Percentiles rank a stretch among this genome's conserved stretches.
Conservation (phyloP, 305 asterid genomes). For the Stenogyne calaminthoides region DNA sequence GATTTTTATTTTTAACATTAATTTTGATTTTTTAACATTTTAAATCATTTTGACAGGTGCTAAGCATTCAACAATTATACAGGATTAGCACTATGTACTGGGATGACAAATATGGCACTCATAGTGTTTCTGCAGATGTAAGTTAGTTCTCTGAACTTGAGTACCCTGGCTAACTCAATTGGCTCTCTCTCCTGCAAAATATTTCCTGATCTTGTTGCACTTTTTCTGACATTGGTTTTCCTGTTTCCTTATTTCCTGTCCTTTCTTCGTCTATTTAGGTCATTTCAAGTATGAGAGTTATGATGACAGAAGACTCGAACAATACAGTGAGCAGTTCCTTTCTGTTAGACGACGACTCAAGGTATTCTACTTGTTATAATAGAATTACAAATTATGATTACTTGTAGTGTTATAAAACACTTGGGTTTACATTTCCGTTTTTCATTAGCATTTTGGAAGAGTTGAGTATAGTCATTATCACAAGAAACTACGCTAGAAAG, state of each 20-base stretch:
- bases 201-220: slow-evolving; percentile 1
- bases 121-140: slow-evolving; percentile 93
- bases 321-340: slow-evolving; percentile 92
- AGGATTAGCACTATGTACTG: slow-evolving; percentile 99
- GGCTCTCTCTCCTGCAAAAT: slow-evolving; percentile 13
- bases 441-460: not conserved
- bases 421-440: not conserved
- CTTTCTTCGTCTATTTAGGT: slow-evolving; percentile 51
- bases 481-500: not conserved
- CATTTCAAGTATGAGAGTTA: slow-evolving; percentile 80
- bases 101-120: slow-evolving; percentile 99
- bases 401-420: not conserved
- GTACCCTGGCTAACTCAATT: not conserved
- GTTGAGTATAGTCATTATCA: not conserved
- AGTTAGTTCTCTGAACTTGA: slow-evolving; percentile 38
- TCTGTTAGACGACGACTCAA: slow-evolving; percentile 92
- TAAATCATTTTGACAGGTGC: slow-evolving; percentile 56
- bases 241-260: slow-evolving; percentile 7
- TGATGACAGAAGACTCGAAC: slow-evolving; percentile 97
- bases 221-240: not conserved
- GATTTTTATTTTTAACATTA: not conserved
- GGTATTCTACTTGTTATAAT: slow-evolving; percentile 46
- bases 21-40: not conserved
- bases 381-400: not conserved
- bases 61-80: slow-evolving; percentile 96